Conservation (phyloP, 106 monocot species). For the Ottelia alismoides region DNA sequence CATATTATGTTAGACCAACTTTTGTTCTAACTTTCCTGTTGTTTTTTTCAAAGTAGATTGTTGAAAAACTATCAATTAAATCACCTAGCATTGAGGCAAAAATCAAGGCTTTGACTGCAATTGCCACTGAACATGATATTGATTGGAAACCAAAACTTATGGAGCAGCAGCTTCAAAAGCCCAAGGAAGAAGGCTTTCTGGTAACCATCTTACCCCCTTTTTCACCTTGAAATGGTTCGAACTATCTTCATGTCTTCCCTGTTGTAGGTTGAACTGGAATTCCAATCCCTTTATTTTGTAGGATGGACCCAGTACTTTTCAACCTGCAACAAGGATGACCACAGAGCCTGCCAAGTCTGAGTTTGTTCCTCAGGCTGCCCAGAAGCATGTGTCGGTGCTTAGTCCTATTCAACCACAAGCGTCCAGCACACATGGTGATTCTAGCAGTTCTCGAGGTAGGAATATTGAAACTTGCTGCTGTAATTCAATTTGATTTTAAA, state of each 20-base stretch:
- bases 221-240: no score
- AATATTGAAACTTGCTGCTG: background rate
- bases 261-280: background rate
- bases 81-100: constrained; percentile 56
- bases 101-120: constrained; percentile 34
- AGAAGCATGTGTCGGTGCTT: background rate
- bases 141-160: constrained; percentile 62
- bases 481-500: background rate
- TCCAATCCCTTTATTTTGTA: constrained; percentile 2
- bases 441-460: constrained; percentile 18
- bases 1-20: background rate
- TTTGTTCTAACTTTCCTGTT: background rate
- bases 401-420: background rate
- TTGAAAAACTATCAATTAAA: constrained; percentile 73
- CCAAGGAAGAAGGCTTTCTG: constrained; percentile 41
- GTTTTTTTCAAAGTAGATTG: constrained; percentile 27
- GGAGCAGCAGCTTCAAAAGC: constrained; percentile 35
- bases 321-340: constrained; percentile 4
- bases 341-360: constrained; percentile 13
- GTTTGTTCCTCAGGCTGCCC: constrained; percentile 1
- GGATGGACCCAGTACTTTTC: constrained; percentile 36
- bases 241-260: background rate
- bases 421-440: background rate
- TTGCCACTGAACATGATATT: constrained; percentile 65
- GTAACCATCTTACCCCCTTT: constrained; percentile 14